Evolutionary conservation across 2,329 filamentous ascomycete species (phyloP).

Genomic region (Sporothrix sp.): DNA sequence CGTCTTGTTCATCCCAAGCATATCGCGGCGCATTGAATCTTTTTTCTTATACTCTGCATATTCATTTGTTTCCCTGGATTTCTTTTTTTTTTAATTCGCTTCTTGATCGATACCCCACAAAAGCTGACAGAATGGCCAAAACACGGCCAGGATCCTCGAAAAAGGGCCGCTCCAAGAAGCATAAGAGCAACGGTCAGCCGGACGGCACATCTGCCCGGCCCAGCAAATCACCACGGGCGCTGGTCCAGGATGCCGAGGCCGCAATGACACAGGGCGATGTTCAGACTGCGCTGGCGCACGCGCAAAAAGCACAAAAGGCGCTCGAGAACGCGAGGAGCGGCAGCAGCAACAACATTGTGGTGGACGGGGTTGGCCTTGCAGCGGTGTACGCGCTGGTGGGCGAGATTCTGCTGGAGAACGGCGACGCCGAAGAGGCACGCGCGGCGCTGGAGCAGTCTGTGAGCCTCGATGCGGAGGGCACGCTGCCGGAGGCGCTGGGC

Average conservation of each 20-base stretch:
- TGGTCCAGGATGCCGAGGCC: slow-evolving; percentile 25
- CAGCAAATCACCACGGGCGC: slow-evolving; percentile 17
- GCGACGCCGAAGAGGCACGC: slow-evolving; percentile 68
- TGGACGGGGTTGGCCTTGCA: slow-evolving; percentile 29
- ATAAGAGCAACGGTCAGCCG: background rate
- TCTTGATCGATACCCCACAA: no score
- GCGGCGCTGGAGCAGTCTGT: slow-evolving; percentile 64
- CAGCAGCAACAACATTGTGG: slow-evolving; percentile 9
- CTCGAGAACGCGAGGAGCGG: slow-evolving; percentile 17
- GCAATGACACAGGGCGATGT: slow-evolving; percentile 28
- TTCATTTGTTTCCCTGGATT: background rate
- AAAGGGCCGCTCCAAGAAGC: slow-evolving; percentile 13
- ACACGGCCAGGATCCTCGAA: slow-evolving; percentile 15
- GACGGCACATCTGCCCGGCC: background rate
- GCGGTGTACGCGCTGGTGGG: slow-evolving; percentile 66
- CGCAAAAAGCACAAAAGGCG: slow-evolving; percentile 25
- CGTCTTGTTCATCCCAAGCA: background rate
- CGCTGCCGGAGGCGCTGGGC: slow-evolving; percentile 57
- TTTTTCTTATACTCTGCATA: background rate
- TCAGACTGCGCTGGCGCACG: slow-evolving; percentile 23
- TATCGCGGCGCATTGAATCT: background rate
- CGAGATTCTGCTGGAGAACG: slow-evolving; percentile 72
- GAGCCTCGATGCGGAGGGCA: slow-evolving; percentile 65
- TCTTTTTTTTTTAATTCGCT: background rate
- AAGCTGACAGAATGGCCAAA: slow-evolving; percentile 17